These are phyloP conservation scores for Pseudogymnoascus sp. DNA, from an alignment of 2,329 filamentous ascomycete species.

Conservation along the genomic window DNA sequence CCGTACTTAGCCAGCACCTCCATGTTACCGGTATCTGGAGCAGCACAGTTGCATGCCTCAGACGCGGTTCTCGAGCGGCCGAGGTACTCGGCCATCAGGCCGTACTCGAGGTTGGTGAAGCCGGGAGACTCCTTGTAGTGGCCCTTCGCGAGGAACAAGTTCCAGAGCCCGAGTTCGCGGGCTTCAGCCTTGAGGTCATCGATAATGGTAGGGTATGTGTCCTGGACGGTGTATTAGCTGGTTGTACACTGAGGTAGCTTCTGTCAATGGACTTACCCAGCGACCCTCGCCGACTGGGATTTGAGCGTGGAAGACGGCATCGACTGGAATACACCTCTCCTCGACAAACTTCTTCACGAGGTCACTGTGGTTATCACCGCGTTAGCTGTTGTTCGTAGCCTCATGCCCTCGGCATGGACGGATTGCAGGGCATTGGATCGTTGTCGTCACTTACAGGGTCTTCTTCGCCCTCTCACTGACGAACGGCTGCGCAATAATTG, in stretches of 20 bases:
- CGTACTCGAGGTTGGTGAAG: constrained; percentile 93
- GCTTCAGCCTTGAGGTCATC: constrained; percentile 87
- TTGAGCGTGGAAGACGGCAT: constrained; percentile 71
- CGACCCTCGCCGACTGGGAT: constrained; percentile 66
- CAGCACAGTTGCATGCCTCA: constrained; percentile 83
- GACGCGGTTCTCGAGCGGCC: constrained; percentile 78
- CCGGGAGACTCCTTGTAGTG: constrained; percentile 95
- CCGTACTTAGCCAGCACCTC: constrained; percentile 90
- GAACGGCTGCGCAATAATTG: constrained; percentile 34
- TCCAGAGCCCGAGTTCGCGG: constrained; percentile 81
- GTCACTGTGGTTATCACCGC: constrained; percentile 36
- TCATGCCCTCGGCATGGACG: background rate
- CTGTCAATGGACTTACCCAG: constrained; percentile 43
- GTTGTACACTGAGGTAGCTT: background rate
- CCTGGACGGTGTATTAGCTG: constrained; percentile 19
- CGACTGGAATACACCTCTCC: constrained; percentile 85
- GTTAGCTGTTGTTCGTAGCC: constrained; percentile 4
- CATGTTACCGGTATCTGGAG: constrained; percentile 93
- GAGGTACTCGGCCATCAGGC: constrained; percentile 92
- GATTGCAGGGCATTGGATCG: background rate
- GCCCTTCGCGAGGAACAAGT: constrained; percentile 92
- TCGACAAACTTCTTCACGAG: constrained; percentile 92
- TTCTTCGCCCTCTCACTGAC: constrained; percentile 80
- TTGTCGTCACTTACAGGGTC: constrained; percentile 42
- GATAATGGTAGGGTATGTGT: constrained; percentile 67